Evolutionary conservation across 768 basidiomycete species (phyloP).

Genomic region (Phlebiopsis gigantea): DNA sequence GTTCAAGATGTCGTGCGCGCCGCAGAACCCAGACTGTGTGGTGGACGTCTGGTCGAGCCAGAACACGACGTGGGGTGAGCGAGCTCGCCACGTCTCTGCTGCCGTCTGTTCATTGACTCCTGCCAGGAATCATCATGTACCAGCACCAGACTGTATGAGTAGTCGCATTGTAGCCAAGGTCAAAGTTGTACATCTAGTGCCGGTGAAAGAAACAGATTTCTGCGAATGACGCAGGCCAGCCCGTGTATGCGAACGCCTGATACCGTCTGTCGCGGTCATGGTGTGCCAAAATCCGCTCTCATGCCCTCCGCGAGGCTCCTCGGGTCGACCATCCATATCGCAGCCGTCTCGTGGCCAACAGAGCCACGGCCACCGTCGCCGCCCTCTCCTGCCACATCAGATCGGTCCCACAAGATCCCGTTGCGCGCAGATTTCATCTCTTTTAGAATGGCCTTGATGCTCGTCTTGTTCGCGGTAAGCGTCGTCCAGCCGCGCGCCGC

Average conservation of each 20-base stretch:
- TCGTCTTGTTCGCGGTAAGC: constrained; percentile 80
- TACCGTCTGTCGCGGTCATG: neutral
- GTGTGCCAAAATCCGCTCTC: constrained; percentile 26
- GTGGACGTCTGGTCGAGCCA: constrained; percentile 24
- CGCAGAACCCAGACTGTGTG: constrained; percentile 16
- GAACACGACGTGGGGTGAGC: constrained; percentile 22
- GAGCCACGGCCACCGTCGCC: constrained; percentile 6
- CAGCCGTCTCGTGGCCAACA: constrained; percentile 28
- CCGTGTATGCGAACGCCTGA: too few relatives aligned
- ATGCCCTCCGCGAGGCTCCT: constrained; percentile 70
- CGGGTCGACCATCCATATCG: constrained; percentile 75
- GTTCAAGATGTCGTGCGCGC: constrained; percentile 17
- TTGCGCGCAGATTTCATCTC: constrained; percentile 47
- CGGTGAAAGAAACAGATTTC: too few relatives aligned
- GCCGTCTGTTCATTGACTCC: neutral
- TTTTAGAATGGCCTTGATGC: constrained; percentile 68
- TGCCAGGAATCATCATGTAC: constrained; percentile 23
- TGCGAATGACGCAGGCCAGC: too few relatives aligned
- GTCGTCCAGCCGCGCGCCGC: constrained; percentile 73
- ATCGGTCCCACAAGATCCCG: constrained; percentile 8
- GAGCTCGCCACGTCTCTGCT: too few relatives aligned
- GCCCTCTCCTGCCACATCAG: constrained; percentile 20
- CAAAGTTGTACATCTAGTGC: neutral
- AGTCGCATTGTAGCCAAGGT: neutral
- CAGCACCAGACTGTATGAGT: constrained; percentile 20